Evolutionary conservation across 176 grass and related monocot genomes (phyloP), one percentile per base, ranked within the genome.

Genomic region (Stipa capillata): DNA sequence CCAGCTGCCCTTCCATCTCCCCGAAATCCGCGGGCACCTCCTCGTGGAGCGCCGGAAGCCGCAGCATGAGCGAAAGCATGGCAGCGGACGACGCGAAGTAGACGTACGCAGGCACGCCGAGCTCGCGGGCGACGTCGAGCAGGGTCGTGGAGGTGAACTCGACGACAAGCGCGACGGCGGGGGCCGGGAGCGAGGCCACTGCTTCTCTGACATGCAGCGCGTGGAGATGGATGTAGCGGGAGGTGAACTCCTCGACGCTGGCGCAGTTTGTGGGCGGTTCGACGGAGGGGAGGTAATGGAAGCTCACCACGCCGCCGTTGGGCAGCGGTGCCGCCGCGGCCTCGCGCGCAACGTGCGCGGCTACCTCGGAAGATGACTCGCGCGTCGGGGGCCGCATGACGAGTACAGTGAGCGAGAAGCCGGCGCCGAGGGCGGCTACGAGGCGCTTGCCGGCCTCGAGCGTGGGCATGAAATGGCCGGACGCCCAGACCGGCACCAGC

Each of bases 81-180:
- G 73, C 64, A 1, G 56, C 54, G 33, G 65, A 58, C 28, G 75
- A 80, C 6, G 65, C 37, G 73, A 84, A 89, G 47, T 79, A 89
- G 37, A 89, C 35, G 52, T 89, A 89, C 27, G 86, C 31, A 24
- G 76, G 74, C 33, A 84, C 41, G 5, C 63, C 77, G 41, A 89
- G 68, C 49, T 84, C 75, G 2, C 45, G 63, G 17, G 86, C 81
- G 24, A 84, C 81, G 37, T 80, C 81, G 15, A 89, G 40, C 44
- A 79, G 53, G 25, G 81, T 64, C 1, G 81, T 80, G 13, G 73
- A 27, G 18, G 79, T 79, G 67, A 89, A 78, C 44, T 89, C 81
- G 55, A 89, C 18, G n/a, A 89, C 48, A 14, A 89, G 74, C 15
- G 55, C 57, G 27, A 66, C 47, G 31, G 53, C n/a, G 6, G 65